Evolutionary conservation across 805 yeast species (phyloP), one percentile per base, ranked within the genome.

Genomic region (Schwanniomyces occidentalis): DNA sequence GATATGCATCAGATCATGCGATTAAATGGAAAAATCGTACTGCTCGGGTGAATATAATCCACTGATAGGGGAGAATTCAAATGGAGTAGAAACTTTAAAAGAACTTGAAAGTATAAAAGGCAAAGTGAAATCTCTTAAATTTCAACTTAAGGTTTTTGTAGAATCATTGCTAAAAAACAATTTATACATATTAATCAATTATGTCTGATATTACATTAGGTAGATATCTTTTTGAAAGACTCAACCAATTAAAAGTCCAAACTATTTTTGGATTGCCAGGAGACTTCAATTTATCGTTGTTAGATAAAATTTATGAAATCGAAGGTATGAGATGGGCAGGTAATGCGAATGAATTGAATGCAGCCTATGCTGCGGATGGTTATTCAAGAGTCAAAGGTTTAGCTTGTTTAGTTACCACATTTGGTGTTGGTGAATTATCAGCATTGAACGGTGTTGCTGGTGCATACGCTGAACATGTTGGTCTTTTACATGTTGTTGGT

Each of bases 371-470:
- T 35, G 89, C 93, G 29, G 95, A 86, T 62, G 95, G 95, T 46
- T 86, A 86, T 68, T 80, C 91, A 35, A 71, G 95, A 60, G 71
- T 86, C 51, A 85, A 84, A 64, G 83, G 90, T 40, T 64, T 85
- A 56, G 76, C 84, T 42, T 82, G 85, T 49, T 48, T 86, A 32
- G 72, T 85, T 53, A 86, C 95, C 58, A 86, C 95, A 32, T 86
- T 86, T 58, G 95, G 95, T 65, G 95, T 86, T 37, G 95, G 95
- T 60, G 95, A 85, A 63, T 73, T 85, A 54, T 75, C 85, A 18
- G 91, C 95, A 8, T 69, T 85, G 51, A 85, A 85, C 61, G 95
- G 93, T 51, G 75, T 87, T 56, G 95, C 90, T 29, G 95, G 95
- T 51, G 72, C 93, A 34, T 86, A 79, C 65, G 90, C 95, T 45